Base-by-base conservation (phyloP, 768 basidiomycete genomes). In the Tricholoma matsutake region DNA sequence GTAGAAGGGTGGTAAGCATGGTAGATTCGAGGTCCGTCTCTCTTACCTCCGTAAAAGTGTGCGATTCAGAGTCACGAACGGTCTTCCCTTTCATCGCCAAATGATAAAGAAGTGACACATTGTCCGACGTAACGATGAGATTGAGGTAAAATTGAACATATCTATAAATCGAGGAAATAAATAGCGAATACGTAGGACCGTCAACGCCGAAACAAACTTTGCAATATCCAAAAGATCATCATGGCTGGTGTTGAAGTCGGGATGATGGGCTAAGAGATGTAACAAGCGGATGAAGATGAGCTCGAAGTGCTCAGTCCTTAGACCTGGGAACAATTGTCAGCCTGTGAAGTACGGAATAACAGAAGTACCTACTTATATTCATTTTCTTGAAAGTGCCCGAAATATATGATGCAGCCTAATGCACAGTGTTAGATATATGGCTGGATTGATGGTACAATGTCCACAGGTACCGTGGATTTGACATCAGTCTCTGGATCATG, bases 401-500 rank as follows among this genome's bases (percentile, higher is more conserved):
- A 51, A 90, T 75, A 70, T 88, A 90, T 10, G 82, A 77, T 35
- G 79, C 73, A 13, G 86, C 86, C 85, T 89, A 47, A 0, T 14
- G 10, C 32, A 61, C 11, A 41, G n/a, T 57, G 61, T 61, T 56
- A 61, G 58, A 67, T 53, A 41, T 41, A 53, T 32, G 49, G 34
- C 41, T 64, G 58, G 66, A 56, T 14, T 20, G 22, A 45, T 14
- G 11, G 43, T 53, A 1, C 5, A 49, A 39, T 57, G n/a, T 45
- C 9, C 14, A n/a, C 9, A 2, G 64, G 83, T 58, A 91, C 94
- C 75, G 84, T 79, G 28, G 72, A 73, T 64, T 85, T 87, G 29
- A 95, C 82, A 61, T 98, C 96, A 22, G 73, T 72, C 63, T 98
- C 96, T 0, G 96, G 96, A 72, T 99, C 97, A 66, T 93, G 88